A percentile compares a stretch with the other conserved stretches of the same genome.
phyloP scores from a whole-genome alignment of 371 early-diverging fungal genomes.

The Globomyces sp. region DNA sequence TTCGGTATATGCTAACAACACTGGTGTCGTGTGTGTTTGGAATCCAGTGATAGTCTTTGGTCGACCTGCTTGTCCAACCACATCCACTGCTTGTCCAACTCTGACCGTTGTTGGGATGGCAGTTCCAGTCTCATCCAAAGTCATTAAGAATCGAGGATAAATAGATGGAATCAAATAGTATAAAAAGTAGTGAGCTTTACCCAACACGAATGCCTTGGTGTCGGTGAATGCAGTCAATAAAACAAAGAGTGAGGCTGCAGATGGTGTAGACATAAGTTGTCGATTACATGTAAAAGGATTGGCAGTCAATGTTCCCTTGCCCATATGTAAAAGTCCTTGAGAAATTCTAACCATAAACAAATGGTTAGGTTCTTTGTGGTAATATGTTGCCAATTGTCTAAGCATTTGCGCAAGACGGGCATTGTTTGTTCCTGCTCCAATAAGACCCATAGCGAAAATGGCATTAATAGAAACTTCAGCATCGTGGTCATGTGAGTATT shows the following conservation, averaged over 20 bases:
- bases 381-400: conserved; percentile 94
- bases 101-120: conserved; percentile 81
- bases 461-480: conserved; percentile 91
- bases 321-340: conserved; percentile 98
- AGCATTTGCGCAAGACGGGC: conserved; percentile 97
- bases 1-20: conserved; percentile 93
- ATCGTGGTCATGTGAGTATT: conserved; percentile 95
- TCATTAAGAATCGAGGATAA: conserved; percentile 97
- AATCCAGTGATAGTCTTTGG: conserved; percentile 98
- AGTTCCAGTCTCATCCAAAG: conserved; percentile 84
- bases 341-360: conserved; percentile 94
- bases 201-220: conserved; percentile 80
- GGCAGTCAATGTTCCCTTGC: conserved; percentile 95
- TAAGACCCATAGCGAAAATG: conserved; percentile 97
- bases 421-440: conserved; percentile 99
- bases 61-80: conserved; percentile 98
- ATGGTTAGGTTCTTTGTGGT: conserved; percentile 91
- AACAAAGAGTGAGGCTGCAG: conserved; percentile 85
- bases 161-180: conserved; percentile 92
- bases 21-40: conserved; percentile 98
- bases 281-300: conserved; percentile 94
- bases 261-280: conserved; percentile 84
- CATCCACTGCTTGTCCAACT: conserved; percentile 99
- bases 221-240: conserved; percentile 88
- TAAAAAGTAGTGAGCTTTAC: conserved; percentile 87